Base-by-base conservation (phyloP, 2,329 filamentous ascomycete species). In the Pseudopithomyces chartarum region DNA sequence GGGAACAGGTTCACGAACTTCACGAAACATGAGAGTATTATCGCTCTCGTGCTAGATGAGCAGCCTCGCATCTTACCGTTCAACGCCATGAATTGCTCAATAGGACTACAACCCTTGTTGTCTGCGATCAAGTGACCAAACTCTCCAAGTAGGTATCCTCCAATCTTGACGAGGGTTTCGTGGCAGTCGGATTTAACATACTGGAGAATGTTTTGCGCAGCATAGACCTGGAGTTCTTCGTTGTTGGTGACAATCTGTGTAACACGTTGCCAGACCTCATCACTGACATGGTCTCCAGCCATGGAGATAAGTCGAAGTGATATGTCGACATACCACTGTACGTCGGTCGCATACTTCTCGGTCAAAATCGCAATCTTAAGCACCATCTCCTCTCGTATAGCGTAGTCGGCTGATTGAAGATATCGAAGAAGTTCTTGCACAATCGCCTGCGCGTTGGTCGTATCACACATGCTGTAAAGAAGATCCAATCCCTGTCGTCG, bases 191-290 rank as follows among this genome's bases (percentile, higher is more conserved):
- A 91, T 76, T 97, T 97, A 75, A 97, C 84, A 71, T 98, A 97
- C 64, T 94, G 90, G 39, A 99, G 80, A 20, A 95, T 92, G 67
- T 96, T 96, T 72, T 96, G 91, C 4, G 95, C 92, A 1, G 95
- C 95, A 73, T 99, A 99, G 0, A 97, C 89, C 77, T 99, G 95
- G 11, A 99, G 84, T 75, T 98, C 94, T 76, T 99, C 95, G 76
- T 99, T 99, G 81, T 99, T 99, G 53, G 95, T 98, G 57, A 98
- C 93, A 66, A 99, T 98, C 75, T 99, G 95, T 61, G 97, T 97
- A 54, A 99, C 94, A 67, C 95, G 88, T 75, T 99, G 95, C 95
- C 95, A 99, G 17, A 99, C 95, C 78, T 99, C 95, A 62, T 99
- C 96, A 76, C 94, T 98, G 65, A 99, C 94, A 75, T 99, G 95